Base-by-base conservation (phyloP, 495 filamentous ascomycete genomes). In the Zalerion maritima region DNA sequence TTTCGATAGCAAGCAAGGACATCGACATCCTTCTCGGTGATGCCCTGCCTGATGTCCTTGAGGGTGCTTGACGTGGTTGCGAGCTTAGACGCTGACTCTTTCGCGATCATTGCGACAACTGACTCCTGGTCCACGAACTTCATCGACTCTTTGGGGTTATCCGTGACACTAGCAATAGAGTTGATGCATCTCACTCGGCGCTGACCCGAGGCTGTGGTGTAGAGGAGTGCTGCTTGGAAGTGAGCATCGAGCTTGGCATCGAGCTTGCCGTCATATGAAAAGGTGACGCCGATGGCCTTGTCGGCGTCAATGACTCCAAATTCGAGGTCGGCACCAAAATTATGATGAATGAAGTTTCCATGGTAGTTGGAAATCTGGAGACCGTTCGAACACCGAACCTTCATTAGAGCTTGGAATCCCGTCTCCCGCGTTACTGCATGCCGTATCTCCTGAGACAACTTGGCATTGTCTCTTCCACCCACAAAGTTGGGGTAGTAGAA, bases 401-500 rank as follows among this genome's bases (percentile, higher is more conserved):
- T 99, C 84, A 99, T 89, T 41, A 96, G 65, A 5, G 85, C 83
- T 56, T 94, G 87, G 47, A 87, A 99, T 16, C 89, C 89, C 11
- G 87, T 92, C 48, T 94, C 86, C 35, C 89, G 65, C 2, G 73
- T 83, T n/a, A 93, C 72, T 5, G 80, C 75, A 45, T 94, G 89
- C 32, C 73, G 68, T 39, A 99, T 67, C 52, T 99, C 89, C 22
- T 78, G 65, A 3, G 71, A 74, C n/a, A 96, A 60, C 55, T 85
- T 89, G 33, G 76, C 60, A 18, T 73, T 69, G 48, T 99, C 89
- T 9, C 89, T 71, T 4, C 79, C 81, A 8, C 75, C 72, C 33
- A 92, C 73, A 60, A 91, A 99, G 45, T 93, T 96, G 11, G 89
- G 84, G 41, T 94, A 99, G 60, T 89, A 93, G 55, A 79, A 96